phyloP scores from a whole-genome alignment of 2,329 filamentous ascomycete species.

The Colletotrichum sansevieriae region DNA sequence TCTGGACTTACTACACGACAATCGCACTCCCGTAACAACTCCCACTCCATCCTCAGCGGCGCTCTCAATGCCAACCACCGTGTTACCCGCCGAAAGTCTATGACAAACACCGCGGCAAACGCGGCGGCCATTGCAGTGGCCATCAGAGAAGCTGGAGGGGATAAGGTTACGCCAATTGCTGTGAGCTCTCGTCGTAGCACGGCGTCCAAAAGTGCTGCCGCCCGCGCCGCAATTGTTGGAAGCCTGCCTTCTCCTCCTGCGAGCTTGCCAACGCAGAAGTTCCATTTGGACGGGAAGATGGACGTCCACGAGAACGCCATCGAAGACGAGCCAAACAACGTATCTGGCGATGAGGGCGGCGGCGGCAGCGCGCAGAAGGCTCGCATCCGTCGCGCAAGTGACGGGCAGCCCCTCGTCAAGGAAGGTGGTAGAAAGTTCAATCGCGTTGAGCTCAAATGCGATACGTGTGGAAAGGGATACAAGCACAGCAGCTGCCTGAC shows the following conservation, averaged over 20 bases:
- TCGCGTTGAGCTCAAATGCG: slow-evolving; percentile 90
- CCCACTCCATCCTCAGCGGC: slow-evolving; percentile 83
- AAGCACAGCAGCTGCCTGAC: slow-evolving; percentile 99
- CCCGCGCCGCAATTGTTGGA: slow-evolving; percentile 64
- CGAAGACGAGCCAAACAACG: slow-evolving; percentile 74
- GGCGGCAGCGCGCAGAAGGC: slow-evolving; percentile 61
- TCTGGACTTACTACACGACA: slow-evolving; percentile 72
- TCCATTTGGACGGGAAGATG: slow-evolving; percentile 64
- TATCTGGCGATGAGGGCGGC: slow-evolving; percentile 68
- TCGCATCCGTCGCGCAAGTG: slow-evolving; percentile 77
- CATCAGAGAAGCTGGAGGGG: slow-evolving; percentile 74
- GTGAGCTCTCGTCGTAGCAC: slow-evolving; percentile 73
- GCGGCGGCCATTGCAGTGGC: slow-evolving; percentile 82
- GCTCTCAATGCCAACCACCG: slow-evolving; percentile 86
- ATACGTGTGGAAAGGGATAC: slow-evolving; percentile 99
- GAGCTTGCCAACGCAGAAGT: slow-evolving; percentile 73
- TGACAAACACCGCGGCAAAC: slow-evolving; percentile 80
- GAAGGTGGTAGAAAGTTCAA: slow-evolving; percentile 86
- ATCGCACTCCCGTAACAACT: slow-evolving; percentile 80
- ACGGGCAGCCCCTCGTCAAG: slow-evolving; percentile 86
- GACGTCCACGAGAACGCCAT: slow-evolving; percentile 71
- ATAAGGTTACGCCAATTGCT: slow-evolving; percentile 68
- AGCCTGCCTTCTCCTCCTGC: slow-evolving; percentile 75
- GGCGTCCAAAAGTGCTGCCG: slow-evolving; percentile 73
- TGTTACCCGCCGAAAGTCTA: slow-evolving; percentile 93